Evolutionary conservation across 2,329 filamentous ascomycete species (phyloP).

Genomic region (Clarireedia monteithiana): DNA sequence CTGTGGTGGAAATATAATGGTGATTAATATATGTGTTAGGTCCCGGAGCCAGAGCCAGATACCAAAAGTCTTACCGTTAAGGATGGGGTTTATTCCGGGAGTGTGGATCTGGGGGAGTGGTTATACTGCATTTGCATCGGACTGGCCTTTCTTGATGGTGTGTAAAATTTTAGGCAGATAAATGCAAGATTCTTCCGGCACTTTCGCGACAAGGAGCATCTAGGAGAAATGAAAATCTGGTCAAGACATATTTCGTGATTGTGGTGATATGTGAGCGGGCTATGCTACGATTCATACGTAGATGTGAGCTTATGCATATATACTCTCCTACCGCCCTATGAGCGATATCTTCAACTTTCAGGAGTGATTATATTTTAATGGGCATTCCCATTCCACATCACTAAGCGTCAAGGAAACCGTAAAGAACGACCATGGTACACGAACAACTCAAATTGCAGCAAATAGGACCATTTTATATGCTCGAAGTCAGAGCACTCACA

Average conservation of each 20-base stretch:
- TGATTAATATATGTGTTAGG: conserved; percentile 48
- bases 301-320: no score
- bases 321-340: no score
- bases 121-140: conserved; percentile 31
- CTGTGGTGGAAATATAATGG: background rate
- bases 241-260: background rate
- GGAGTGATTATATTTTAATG: no score
- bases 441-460: no score
- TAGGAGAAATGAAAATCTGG: conserved; percentile 7
- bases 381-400: no score
- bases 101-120: conserved; percentile 25
- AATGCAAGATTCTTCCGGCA: conserved; percentile 29
- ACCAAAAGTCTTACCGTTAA: conserved; percentile 99
- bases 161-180: conserved; percentile 30
- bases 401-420: no score
- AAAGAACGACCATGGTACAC: no score
- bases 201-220: conserved; percentile 15
- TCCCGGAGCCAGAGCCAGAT: conserved; percentile 90
- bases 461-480: no score
- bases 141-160: conserved; percentile 26
- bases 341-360: no score
- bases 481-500: no score
- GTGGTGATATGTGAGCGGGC: conserved; percentile 2
- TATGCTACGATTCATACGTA: no score
- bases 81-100: conserved; percentile 21